Percentiles rank a stretch among this genome's conserved stretches.
phyloP scores from a whole-genome alignment of 768 basidiomycete species.

The Cyathus striatus region DNA sequence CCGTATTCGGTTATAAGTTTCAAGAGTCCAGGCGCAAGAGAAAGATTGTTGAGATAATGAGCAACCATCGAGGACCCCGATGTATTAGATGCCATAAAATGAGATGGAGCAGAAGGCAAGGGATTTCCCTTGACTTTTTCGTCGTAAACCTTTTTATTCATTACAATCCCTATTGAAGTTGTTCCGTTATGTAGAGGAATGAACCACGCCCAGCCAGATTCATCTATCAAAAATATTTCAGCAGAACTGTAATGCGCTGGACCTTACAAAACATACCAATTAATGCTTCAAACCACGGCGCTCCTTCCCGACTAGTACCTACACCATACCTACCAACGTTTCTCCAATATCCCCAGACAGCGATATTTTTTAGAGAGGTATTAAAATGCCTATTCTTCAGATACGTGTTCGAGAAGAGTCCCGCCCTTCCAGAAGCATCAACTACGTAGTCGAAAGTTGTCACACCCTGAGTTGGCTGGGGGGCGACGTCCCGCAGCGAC shows the following conservation, averaged over 20 bases:
- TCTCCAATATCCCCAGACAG: constrained; percentile 76
- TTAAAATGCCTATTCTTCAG: constrained; percentile 68
- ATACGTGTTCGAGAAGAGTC: constrained; percentile 64
- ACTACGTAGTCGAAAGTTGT: constrained; percentile 65
- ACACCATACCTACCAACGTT: constrained; percentile 45
- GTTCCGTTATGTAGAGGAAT: constrained; percentile 64
- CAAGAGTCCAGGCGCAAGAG: constrained; percentile 42
- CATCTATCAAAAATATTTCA: constrained; percentile 32
- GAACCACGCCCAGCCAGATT: constrained; percentile 71
- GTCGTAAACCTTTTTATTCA: constrained; percentile 48
- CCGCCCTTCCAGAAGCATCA: constrained; percentile 72
- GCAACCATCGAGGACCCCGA: constrained; percentile 20
- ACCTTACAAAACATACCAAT: constrained; percentile 38
- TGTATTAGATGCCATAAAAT: constrained; percentile 15
- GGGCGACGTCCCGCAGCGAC: constrained; percentile 7
- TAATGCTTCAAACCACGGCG: constrained; percentile 69
- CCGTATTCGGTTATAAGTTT: constrained; percentile 34
- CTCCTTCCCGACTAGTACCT: constrained; percentile 45
- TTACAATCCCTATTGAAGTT: constrained; percentile 59
- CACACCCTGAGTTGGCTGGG: constrained; percentile 30
- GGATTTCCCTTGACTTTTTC: constrained; percentile 26
- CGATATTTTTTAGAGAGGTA: constrained; percentile 65
- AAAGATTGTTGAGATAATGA: constrained; percentile 40
- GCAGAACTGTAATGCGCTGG: not conserved
- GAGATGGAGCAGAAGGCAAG: constrained; percentile 17